A percentile compares a stretch with the other conserved stretches of the same genome.
Conservation (phyloP, 371 early-diverging fungal species). For the Globomyces sp. region DNA sequence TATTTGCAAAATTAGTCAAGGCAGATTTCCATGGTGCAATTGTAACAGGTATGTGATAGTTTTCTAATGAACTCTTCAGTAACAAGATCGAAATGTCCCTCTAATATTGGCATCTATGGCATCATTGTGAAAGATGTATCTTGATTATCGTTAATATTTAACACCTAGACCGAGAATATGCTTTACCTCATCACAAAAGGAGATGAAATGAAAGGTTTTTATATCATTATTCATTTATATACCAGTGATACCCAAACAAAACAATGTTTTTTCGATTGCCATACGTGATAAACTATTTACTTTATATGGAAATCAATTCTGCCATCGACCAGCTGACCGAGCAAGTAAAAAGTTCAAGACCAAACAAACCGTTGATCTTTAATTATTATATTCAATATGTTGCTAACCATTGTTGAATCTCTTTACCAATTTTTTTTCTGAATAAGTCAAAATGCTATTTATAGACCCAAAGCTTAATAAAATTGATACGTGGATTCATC, state of each 20-base stretch:
- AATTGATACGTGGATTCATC: too few species aligned
- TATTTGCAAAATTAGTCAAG: slow-evolving; percentile 63
- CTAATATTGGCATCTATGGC: slow-evolving; percentile 72
- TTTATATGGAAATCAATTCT: slow-evolving; percentile 81
- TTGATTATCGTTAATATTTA: too few species aligned
- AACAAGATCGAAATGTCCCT: slow-evolving; percentile 71
- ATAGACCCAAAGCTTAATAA: too few species aligned
- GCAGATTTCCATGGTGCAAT: slow-evolving; percentile 85
- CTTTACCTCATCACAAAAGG: slow-evolving; percentile 76
- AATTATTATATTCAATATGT: background rate
- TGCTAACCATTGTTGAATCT: too few species aligned
- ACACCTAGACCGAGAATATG: slow-evolving; percentile 63
- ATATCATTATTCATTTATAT: background rate
- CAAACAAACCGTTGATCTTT: slow-evolving; percentile 75
- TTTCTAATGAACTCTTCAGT: too few species aligned
- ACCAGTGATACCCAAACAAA: slow-evolving; percentile 74
- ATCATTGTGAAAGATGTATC: slow-evolving; percentile 75
- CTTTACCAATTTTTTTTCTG: too few species aligned
- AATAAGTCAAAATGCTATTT: too few species aligned
- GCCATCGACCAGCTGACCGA: slow-evolving; percentile 71
- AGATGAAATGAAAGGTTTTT: slow-evolving; percentile 61
- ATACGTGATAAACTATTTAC: slow-evolving; percentile 48
- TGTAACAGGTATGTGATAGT: slow-evolving; percentile 58
- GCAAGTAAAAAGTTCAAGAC: slow-evolving; percentile 84
- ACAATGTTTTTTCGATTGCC: slow-evolving; percentile 67